These are phyloP conservation scores for Daldinia childiae DNA, from an alignment of 495 filamentous ascomycete genomes.

Conservation along the genomic window DNA sequence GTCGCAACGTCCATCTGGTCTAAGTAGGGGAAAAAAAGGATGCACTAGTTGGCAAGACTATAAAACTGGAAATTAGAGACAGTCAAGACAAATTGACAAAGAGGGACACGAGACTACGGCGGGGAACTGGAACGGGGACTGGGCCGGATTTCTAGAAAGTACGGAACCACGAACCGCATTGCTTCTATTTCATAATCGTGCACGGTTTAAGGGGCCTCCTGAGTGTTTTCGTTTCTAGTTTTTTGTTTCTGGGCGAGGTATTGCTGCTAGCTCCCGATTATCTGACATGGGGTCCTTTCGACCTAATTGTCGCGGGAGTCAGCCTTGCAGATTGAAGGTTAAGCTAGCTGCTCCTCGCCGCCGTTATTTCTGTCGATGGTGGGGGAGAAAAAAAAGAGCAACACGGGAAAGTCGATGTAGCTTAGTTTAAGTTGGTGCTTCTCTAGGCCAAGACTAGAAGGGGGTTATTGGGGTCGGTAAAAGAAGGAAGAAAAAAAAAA, in stretches of 20 bases:
- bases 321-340: conserved; percentile 38
- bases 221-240: conserved; percentile 18
- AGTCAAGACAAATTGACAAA: conserved; percentile 38
- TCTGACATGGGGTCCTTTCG: conserved; percentile 43
- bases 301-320: conserved; percentile 40
- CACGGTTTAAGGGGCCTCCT: conserved; percentile 30
- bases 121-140: conserved; percentile 17
- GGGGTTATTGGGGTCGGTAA: conserved; percentile 29
- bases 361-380: conserved; percentile 39
- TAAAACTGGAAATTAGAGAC: conserved; percentile 6
- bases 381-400: conserved; percentile 25
- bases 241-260: conserved; percentile 33
- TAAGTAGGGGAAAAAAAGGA: conserved; percentile 42
- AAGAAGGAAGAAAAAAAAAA: not conserved
- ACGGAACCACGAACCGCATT: conserved; percentile 38
- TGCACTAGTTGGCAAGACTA: conserved; percentile 29
- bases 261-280: conserved; percentile 37
- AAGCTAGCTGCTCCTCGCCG: conserved; percentile 26
- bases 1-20: conserved; percentile 60
- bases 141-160: conserved; percentile 35
- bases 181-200: conserved; percentile 36
- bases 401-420: conserved; percentile 27
- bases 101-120: conserved; percentile 26
- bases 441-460: conserved; percentile 30
- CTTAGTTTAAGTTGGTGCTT: conserved; percentile 22